Evolutionary conservation across 805 yeast genomes (phyloP).

Genomic region (Tetrapisispora fleetii): DNA sequence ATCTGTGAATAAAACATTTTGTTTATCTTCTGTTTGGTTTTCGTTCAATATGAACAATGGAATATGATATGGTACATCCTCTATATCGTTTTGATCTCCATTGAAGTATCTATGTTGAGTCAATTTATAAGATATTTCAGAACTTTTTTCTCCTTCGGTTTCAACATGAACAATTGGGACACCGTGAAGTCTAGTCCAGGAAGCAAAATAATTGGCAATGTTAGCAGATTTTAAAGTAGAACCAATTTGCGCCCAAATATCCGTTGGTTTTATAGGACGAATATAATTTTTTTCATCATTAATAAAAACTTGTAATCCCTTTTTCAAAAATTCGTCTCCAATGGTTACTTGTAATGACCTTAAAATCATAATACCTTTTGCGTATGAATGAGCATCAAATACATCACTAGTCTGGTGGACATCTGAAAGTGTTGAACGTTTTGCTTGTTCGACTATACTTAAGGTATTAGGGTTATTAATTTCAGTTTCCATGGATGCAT

Average conservation of each 20-base stretch:
- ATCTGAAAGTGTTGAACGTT: background rate
- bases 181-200: conserved; percentile 56
- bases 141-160: conserved; percentile 6
- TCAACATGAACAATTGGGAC: conserved; percentile 41
- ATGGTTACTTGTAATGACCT: conserved; percentile 21
- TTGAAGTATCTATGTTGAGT: conserved; percentile 33
- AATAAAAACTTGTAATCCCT: conserved; percentile 13
- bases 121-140: conserved; percentile 17
- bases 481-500: conserved; percentile 11
- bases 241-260: conserved; percentile 21
- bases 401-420: conserved; percentile 19
- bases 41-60: conserved; percentile 36
- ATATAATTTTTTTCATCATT: conserved; percentile 11
- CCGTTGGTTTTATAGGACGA: conserved; percentile 23
- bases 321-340: conserved; percentile 15
- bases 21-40: conserved; percentile 12
- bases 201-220: conserved; percentile 26
- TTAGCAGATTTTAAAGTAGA: conserved; percentile 18
- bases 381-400: conserved; percentile 25
- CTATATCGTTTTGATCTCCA: conserved; percentile 30
- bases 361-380: conserved; percentile 25
- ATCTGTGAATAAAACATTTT: conserved; percentile 22
- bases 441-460: background rate
- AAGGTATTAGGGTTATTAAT: conserved; percentile 4
- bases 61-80: conserved; percentile 51